These are phyloP conservation scores for Fomitopsis serialis DNA, from an alignment of 768 basidiomycete species.

Conservation along the genomic window DNA sequence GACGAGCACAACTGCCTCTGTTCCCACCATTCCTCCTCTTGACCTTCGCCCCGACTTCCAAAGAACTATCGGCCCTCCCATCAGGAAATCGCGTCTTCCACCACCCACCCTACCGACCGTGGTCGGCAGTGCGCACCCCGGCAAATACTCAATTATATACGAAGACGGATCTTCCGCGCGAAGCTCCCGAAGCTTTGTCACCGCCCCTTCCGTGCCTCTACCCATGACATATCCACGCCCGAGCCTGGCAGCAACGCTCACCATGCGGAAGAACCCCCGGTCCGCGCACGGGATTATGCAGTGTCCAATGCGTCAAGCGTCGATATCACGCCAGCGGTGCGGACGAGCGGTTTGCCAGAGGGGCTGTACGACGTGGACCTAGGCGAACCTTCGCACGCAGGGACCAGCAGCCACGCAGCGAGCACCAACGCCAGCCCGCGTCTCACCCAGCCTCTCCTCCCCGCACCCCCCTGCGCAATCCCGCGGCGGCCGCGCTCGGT, in stretches of 20 bases:
- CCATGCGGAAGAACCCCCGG: constrained; percentile 4
- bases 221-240: constrained; percentile 7
- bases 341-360: constrained; percentile 5
- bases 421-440: constrained; percentile 4
- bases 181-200: constrained; percentile 27
- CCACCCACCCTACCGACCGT: constrained; percentile 18
- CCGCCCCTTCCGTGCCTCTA: constrained; percentile 20
- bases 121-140: constrained; percentile 14
- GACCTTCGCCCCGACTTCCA: constrained; percentile 53
- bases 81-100: constrained; percentile 18
- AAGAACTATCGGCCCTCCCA: constrained; percentile 12
- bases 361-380: constrained; percentile 11
- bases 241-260: constrained; percentile 5
- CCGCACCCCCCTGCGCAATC: constrained; percentile 4
- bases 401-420: constrained; percentile 1
- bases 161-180: constrained; percentile 22
- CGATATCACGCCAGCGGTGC: constrained; percentile 1
- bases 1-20: constrained; percentile 41
- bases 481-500: constrained; percentile 13
- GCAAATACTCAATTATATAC: constrained; percentile 26
- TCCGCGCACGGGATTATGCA: constrained; percentile 10
- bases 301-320: background rate
- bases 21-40: constrained; percentile 52
- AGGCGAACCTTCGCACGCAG: constrained; percentile 3
- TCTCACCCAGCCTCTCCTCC: background rate